These are phyloP conservation scores for Pelargonium fulgidum DNA, from an alignment of 441 rosid species.

Conservation along the genomic window DNA sequence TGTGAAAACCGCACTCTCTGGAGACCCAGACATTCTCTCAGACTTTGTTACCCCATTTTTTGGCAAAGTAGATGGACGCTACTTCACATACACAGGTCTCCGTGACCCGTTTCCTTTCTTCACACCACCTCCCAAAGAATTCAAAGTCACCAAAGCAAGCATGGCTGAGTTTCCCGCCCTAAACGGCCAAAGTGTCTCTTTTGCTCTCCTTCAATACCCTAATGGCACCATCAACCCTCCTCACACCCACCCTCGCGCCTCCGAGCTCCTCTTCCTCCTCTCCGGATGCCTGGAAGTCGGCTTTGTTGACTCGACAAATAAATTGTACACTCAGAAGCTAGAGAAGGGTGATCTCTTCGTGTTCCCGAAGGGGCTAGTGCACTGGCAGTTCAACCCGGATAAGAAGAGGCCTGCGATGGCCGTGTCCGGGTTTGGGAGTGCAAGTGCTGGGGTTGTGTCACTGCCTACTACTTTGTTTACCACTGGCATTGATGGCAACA, in stretches of 20 bases:
- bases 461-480: background rate
- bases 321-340: background rate
- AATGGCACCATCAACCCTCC: background rate
- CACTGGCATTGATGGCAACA: background rate
- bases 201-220: background rate
- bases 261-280: background rate
- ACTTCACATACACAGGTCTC: no score
- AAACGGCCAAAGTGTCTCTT: no score
- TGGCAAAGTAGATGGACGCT: no score
- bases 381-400: constrained; percentile 15
- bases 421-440: constrained; percentile 10
- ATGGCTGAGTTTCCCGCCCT: background rate
- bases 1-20: no score
- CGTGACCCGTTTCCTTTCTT: background rate
- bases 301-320: background rate
- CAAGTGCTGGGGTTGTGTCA: background rate
- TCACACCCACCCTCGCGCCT: background rate
- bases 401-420: background rate
- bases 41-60: background rate
- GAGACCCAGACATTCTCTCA: no score
- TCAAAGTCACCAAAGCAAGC: no score
- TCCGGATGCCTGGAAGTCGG: background rate
- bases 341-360: constrained; percentile 6
- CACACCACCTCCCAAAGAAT: no score
- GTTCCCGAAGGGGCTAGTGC: constrained; percentile 14